Evolutionary conservation across 805 yeast genomes (phyloP), one percentile per base, ranked within the genome.

Genomic region (Candida dajiaensis): DNA sequence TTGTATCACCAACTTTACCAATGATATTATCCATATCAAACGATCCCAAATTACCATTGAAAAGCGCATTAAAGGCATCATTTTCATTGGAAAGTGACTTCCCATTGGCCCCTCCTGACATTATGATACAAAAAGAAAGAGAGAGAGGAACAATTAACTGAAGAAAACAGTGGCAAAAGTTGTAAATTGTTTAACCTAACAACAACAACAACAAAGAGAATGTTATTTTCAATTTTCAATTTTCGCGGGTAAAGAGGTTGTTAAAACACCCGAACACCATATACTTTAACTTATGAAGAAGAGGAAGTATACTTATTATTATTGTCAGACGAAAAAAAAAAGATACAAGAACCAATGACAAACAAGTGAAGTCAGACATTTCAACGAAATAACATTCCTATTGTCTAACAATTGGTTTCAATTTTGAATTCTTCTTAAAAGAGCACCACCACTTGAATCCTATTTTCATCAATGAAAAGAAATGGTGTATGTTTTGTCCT

Each of bases 401-500:
- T 81, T n/a, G 74, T n/a, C n/a, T 78, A 0, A 73, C 84, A 0
- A 49, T 75, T 2, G 74, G 78, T 0, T 81, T 70, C 51, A 45
- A 81, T 4, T 80, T 83, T 77, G 79, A 78, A 51, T 61, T 71
- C 8, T 56, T 76, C 26, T 69, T 72, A 73, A 1, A 42, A 45
- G 1, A 50, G 59, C n/a, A n/a, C n/a, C 6, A n/a, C n/a, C n/a
- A 26, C 25, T 6, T 36, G 39, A 13, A 78, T 78, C 20, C 37
- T 7, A 44, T 48, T 9, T 69, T 70, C 41, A 53, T 80, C 2
- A 56, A 69, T 45, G 74, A 77, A 46, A 63, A 68, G 21, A 59
- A 64, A 33, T 80, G 85, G 84, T 79, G 85, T 55, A 60, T 81
- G 2, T 78, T 68, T 59, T 79, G 78, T 16, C 81, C 81, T 1